Evolutionary conservation across 805 yeast genomes (phyloP).

Genomic region (Sugiyamaella marilandica): DNA sequence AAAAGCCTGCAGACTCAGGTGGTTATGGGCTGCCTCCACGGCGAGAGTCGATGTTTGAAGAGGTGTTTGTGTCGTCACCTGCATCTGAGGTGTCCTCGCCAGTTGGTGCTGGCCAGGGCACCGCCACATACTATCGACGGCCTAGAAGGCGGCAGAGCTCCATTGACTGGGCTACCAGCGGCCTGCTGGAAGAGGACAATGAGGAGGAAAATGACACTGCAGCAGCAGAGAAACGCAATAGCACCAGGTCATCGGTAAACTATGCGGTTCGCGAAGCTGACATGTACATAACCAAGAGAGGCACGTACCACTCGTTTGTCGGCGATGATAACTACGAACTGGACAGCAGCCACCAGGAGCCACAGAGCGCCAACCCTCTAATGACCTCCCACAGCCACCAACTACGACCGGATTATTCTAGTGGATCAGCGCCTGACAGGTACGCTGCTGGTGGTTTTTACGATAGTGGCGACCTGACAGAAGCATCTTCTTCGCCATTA

Average conservation of each 20-base stretch:
- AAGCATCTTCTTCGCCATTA: neutral
- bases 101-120: slow-evolving; percentile 6
- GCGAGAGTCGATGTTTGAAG: slow-evolving; percentile 16
- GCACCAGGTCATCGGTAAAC: slow-evolving; percentile 35
- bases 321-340: slow-evolving; percentile 6
- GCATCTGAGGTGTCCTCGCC: slow-evolving; percentile 17
- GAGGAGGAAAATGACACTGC: slow-evolving; percentile 7
- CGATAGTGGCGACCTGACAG: neutral
- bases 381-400: neutral
- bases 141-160: slow-evolving; percentile 22
- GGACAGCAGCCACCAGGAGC: neutral
- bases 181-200: neutral
- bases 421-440: neutral
- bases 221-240: neutral
- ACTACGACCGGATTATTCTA: neutral
- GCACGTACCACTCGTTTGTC: neutral
- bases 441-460: neutral
- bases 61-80: slow-evolving; percentile 17
- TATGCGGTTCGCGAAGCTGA: slow-evolving; percentile 62
- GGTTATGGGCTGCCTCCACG: slow-evolving; percentile 1
- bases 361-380: slow-evolving; percentile 2
- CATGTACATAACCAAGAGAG: slow-evolving; percentile 33
- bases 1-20: slow-evolving; percentile 1
- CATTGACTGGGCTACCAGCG: slow-evolving; percentile 20
- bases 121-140: slow-evolving; percentile 19